phyloP scores from a whole-genome alignment of 169 alveolate genomes.

The Plasmodium gallinaceum region DNA sequence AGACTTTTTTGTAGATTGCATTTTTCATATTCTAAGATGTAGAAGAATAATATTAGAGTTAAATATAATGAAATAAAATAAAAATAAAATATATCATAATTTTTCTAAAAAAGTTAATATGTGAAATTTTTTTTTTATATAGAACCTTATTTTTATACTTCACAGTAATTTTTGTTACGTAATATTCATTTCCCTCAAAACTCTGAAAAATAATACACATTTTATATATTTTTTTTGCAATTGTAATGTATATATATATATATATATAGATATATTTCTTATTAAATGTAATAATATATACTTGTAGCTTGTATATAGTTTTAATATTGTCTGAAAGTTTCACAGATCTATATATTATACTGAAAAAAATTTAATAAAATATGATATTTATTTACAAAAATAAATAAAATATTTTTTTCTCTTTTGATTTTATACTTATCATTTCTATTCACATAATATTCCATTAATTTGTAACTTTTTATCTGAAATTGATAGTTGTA shows the following conservation, averaged over 20 bases:
- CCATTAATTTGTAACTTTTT: constrained; percentile 54
- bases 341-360: constrained; percentile 56
- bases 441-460: constrained; percentile 54
- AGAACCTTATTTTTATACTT: constrained; percentile 44
- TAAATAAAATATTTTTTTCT: constrained; percentile 3
- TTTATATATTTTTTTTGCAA: neutral
- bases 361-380: neutral
- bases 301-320: constrained; percentile 36
- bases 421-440: constrained; percentile 29
- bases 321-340: constrained; percentile 8
- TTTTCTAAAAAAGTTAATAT: neutral
- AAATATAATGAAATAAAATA: no score
- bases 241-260: neutral
- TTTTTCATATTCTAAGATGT: constrained; percentile 9
- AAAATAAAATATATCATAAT: no score
- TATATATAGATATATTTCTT: neutral
- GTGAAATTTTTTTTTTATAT: neutral
- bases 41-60: neutral
- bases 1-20: constrained; percentile 43
- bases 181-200: constrained; percentile 64
- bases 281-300: neutral
- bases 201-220: constrained; percentile 3
- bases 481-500: constrained; percentile 23
- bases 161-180: constrained; percentile 50
- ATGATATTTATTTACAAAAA: neutral